These are phyloP conservation scores for Ascochyta clinopodiicola DNA, from an alignment of 2,329 filamentous ascomycete species.

Conservation along the genomic window DNA sequence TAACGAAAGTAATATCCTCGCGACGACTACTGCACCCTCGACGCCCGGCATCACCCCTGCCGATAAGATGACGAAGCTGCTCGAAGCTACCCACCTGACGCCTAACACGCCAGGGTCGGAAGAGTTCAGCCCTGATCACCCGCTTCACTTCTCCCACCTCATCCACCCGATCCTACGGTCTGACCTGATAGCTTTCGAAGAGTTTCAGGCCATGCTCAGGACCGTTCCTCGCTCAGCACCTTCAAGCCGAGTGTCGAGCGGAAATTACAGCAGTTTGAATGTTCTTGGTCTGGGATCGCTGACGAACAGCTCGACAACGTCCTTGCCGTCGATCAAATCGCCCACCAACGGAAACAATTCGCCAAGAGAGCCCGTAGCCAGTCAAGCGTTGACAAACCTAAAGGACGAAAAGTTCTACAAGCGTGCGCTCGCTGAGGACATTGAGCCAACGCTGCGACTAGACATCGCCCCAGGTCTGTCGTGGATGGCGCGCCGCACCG, in stretches of 20 bases:
- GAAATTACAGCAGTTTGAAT: slow-evolving; percentile 70
- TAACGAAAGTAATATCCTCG: slow-evolving; percentile 69
- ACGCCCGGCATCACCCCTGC: slow-evolving; percentile 72
- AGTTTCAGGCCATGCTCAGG: slow-evolving; percentile 80
- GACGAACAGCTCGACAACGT: slow-evolving; percentile 59
- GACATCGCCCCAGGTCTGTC: slow-evolving; percentile 90
- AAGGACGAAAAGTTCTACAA: slow-evolving; percentile 97
- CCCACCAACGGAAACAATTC: slow-evolving; percentile 41
- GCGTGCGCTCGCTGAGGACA: slow-evolving; percentile 83
- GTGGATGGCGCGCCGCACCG: slow-evolving; percentile 87
- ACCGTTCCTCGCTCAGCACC: slow-evolving; percentile 65
- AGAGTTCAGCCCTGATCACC: slow-evolving; percentile 66
- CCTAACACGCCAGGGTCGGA: slow-evolving; percentile 57
- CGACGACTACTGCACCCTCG: slow-evolving; percentile 70
- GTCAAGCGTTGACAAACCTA: slow-evolving; percentile 62
- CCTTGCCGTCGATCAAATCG: slow-evolving; percentile 61
- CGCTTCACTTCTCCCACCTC: slow-evolving; percentile 79
- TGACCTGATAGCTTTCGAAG: slow-evolving; percentile 80
- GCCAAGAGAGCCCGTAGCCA: slow-evolving; percentile 40
- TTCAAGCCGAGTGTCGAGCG: slow-evolving; percentile 73
- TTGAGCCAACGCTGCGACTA: slow-evolving; percentile 90
- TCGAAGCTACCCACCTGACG: slow-evolving; percentile 66
- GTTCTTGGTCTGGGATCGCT: slow-evolving; percentile 62
- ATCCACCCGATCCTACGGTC: slow-evolving; percentile 82
- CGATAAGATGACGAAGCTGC: slow-evolving; percentile 64